These are phyloP conservation scores for Fusarium duplospermum DNA, from an alignment of 2,329 filamentous ascomycete species.

Conservation along the genomic window DNA sequence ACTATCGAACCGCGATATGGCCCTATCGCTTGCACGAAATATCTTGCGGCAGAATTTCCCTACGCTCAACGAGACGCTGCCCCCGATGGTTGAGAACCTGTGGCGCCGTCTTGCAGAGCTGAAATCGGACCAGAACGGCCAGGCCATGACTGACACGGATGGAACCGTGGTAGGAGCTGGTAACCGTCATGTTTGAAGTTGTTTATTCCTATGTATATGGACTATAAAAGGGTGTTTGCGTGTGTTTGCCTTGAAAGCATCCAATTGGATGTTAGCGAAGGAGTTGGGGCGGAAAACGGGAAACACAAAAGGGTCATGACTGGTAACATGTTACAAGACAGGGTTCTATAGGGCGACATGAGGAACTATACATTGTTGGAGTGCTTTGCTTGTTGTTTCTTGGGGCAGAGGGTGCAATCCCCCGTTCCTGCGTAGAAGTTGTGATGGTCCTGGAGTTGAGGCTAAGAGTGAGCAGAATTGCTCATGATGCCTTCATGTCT, in stretches of 20 bases:
- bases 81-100: conserved; percentile 37
- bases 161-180: background rate
- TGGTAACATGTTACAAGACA: background rate
- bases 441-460: background rate
- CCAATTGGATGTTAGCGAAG: conserved; percentile 24
- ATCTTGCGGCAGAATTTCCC: conserved; percentile 38
- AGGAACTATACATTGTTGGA: background rate
- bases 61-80: conserved; percentile 28
- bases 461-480: background rate
- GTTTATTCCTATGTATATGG: background rate
- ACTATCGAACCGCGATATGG: conserved; percentile 25
- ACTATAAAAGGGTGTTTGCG: background rate
- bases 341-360: background rate
- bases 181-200: background rate
- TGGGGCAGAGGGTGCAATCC: background rate
- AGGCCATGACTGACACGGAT: background rate
- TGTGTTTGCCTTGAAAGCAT: conserved; percentile 5
- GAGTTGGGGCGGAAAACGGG: conserved; percentile 31
- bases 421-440: background rate
- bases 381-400: background rate
- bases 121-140: conserved; percentile 3
- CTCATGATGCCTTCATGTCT: background rate
- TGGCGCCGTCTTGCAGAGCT: conserved; percentile 35
- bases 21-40: conserved; percentile 27
- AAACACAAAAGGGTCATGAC: conserved; percentile 9